Percentiles rank a stretch among this genome's conserved stretches.
These are phyloP conservation scores for Metarhizium guizhouense DNA, from an alignment of 2,329 filamentous ascomycete genomes.

Conservation along the genomic window DNA sequence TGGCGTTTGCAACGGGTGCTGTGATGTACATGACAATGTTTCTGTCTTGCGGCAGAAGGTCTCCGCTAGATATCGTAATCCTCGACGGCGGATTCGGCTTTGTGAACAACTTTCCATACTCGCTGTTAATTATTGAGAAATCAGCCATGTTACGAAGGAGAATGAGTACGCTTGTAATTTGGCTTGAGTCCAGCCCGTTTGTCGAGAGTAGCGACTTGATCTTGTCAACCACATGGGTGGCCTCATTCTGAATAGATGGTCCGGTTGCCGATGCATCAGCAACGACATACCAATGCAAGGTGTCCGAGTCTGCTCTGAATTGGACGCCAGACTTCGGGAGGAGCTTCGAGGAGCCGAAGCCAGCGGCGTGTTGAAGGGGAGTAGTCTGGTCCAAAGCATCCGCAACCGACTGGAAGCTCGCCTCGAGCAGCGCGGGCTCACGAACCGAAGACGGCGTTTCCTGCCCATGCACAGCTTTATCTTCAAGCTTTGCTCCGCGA, in stretches of 20 bases:
- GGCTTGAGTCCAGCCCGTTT: conserved; percentile 17
- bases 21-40: conserved; percentile 52
- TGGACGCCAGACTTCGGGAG: background rate
- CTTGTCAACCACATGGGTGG: conserved; percentile 34
- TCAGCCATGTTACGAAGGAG: conserved; percentile 71
- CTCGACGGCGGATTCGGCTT: conserved; percentile 76
- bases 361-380: no score
- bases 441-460: conserved; percentile 27
- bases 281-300: conserved; percentile 30
- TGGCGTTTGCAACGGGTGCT: conserved; percentile 21
- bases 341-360: background rate
- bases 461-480: conserved; percentile 22
- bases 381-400: conserved; percentile 16
- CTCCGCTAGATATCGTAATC: conserved; percentile 72
- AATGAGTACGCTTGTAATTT: conserved; percentile 51
- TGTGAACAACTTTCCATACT: conserved; percentile 68
- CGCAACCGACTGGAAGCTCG: conserved; percentile 40
- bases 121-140: conserved; percentile 65
- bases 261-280: conserved; percentile 14
- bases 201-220: conserved; percentile 31
- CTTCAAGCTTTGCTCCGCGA: conserved; percentile 42
- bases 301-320: conserved; percentile 10
- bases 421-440: conserved; percentile 59
- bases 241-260: conserved; percentile 36
- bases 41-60: conserved; percentile 48